Evolutionary conservation across 306 rosid genomes (phyloP).

Genomic region (Prunus fruticosa): DNA sequence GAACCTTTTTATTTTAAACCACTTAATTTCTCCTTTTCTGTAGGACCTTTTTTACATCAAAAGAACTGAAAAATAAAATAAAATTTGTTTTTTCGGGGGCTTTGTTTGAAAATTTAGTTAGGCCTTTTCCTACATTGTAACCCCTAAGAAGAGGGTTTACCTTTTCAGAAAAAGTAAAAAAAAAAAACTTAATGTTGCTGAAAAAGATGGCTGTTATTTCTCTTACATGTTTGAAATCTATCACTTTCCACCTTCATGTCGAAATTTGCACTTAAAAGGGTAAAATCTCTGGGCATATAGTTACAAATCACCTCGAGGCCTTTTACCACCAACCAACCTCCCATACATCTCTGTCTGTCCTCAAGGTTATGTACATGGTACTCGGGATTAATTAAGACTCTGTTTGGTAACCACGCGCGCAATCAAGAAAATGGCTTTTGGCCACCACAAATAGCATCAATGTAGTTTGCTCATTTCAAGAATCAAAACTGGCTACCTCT

Average conservation of each 20-base stretch:
- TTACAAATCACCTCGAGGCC: constrained; percentile 3
- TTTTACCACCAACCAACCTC: neutral
- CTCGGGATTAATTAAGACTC: constrained; percentile 3
- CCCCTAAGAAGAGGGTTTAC: neutral
- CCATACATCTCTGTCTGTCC: neutral
- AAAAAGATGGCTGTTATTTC: constrained; percentile 4
- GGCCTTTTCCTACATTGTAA: constrained; percentile 3
- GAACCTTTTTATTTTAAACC: constrained; percentile 20
- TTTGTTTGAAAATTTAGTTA: constrained; percentile 8
- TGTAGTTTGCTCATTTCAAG: constrained; percentile 4
- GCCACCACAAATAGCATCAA: constrained; percentile 11
- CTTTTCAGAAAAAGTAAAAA: neutral
- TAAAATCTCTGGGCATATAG: neutral
- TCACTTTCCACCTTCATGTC: constrained; percentile 24
- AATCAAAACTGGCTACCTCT: neutral
- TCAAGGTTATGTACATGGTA: constrained; percentile 6
- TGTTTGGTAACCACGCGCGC: constrained; percentile 2
- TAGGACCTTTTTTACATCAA: constrained; percentile 1
- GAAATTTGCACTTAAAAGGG: constrained; percentile 10
- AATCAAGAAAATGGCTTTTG: constrained; percentile 4
- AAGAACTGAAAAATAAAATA: too few species aligned
- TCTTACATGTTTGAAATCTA: constrained; percentile 1
- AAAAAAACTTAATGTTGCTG: neutral
- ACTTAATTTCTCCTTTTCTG: constrained; percentile 15
- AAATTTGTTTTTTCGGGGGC: neutral